Evolutionary conservation across 2,329 filamentous ascomycete genomes (phyloP).

Genomic region (Shiraia bambusicola): DNA sequence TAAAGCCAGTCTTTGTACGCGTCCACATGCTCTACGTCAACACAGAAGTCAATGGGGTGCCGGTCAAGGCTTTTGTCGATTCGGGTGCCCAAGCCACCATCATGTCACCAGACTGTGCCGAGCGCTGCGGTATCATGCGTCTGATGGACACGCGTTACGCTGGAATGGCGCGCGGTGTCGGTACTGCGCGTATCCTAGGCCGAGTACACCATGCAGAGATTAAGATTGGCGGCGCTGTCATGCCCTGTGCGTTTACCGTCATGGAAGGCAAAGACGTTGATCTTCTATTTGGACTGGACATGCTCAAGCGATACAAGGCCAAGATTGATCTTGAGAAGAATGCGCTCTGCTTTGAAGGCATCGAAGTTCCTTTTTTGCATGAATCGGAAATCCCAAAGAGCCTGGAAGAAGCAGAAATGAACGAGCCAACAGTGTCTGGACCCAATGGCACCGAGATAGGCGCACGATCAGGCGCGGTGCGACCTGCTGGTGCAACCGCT

Average conservation of each 20-base stretch:
- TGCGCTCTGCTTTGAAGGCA: slow-evolving; percentile 81
- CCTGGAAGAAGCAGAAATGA: slow-evolving; percentile 67
- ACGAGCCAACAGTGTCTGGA: slow-evolving; percentile 82
- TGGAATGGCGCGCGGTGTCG: slow-evolving; percentile 89
- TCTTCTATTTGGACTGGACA: slow-evolving; percentile 87
- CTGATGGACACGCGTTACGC: slow-evolving; percentile 90
- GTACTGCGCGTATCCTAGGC: slow-evolving; percentile 90
- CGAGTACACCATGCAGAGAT: slow-evolving; percentile 95
- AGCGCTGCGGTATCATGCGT: slow-evolving; percentile 92
- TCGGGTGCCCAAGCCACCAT: slow-evolving; percentile 97
- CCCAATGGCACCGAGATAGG: slow-evolving; percentile 89
- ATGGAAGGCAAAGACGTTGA: slow-evolving; percentile 99
- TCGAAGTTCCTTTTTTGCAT: slow-evolving; percentile 85
- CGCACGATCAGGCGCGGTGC: slow-evolving; percentile 75
- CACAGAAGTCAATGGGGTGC: slow-evolving; percentile 89
- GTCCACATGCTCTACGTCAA: slow-evolving; percentile 97
- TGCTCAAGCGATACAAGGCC: slow-evolving; percentile 94
- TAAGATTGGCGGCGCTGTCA: slow-evolving; percentile 81
- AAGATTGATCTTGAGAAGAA: slow-evolving; percentile 85
- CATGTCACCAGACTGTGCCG: slow-evolving; percentile 93
- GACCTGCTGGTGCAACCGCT: slow-evolving; percentile 49
- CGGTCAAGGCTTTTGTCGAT: slow-evolving; percentile 94
- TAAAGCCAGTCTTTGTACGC: slow-evolving; percentile 74
- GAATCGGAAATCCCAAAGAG: slow-evolving; percentile 93
- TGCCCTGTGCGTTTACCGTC: slow-evolving; percentile 95